phyloP scores from a whole-genome alignment of 768 basidiomycete species.

The Sistotremastrum niveocremeum region DNA sequence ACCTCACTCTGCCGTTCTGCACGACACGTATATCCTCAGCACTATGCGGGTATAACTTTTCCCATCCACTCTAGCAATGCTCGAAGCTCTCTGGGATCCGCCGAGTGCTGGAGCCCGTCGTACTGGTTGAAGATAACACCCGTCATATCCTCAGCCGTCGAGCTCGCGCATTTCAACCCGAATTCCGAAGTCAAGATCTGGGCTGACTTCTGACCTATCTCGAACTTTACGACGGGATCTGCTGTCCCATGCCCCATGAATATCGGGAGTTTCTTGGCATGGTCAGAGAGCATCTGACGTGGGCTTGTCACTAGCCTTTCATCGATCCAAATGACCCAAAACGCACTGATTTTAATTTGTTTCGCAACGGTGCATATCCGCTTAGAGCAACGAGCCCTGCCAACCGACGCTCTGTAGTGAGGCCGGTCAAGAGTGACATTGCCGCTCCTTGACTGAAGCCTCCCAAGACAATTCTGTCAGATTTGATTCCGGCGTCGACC shows the following conservation, averaged over 20 bases:
- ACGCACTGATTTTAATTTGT: conserved; percentile 52
- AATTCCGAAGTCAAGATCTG: conserved; percentile 42
- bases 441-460: conserved; percentile 84
- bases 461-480: conserved; percentile 66
- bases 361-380: conserved; percentile 61
- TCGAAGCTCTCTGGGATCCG: conserved; percentile 19
- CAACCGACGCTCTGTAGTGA: conserved; percentile 52
- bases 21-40: not conserved
- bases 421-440: conserved; percentile 62
- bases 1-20: too few species aligned
- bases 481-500: conserved; percentile 52
- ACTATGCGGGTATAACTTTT: conserved; percentile 2
- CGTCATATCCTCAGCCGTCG: conserved; percentile 18
- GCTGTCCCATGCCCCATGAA: conserved; percentile 79
- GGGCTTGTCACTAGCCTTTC: conserved; percentile 2
- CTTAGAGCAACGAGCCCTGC: conserved; percentile 64
- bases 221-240: conserved; percentile 59
- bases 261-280: conserved; percentile 51
- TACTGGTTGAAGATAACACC: conserved; percentile 13
- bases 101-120: conserved; percentile 20
- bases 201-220: conserved; percentile 39
- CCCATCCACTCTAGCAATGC: conserved; percentile 19
- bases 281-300: conserved; percentile 43
- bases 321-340: not conserved
- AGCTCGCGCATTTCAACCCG: conserved; percentile 31